Evolutionary conservation across 106 monocot genomes (phyloP).

Genomic region (Acorus calamus): DNA sequence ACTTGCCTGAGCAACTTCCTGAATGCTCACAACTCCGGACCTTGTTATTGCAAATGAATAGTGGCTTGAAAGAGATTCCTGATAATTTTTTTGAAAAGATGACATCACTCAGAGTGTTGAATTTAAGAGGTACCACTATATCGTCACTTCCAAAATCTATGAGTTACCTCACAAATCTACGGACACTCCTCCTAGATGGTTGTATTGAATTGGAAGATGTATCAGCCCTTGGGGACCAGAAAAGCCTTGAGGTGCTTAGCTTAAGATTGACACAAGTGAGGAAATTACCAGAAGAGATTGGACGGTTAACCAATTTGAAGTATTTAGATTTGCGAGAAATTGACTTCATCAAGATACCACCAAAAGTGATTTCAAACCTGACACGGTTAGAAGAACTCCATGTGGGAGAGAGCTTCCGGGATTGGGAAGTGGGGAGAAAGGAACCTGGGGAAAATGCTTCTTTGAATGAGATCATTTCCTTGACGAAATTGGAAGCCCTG

Average conservation of each 20-base stretch:
- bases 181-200: slow-evolving; percentile 11
- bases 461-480: slow-evolving; percentile 11
- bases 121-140: slow-evolving; percentile 18
- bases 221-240: slow-evolving; percentile 11
- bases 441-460: not conserved
- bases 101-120: slow-evolving; percentile 16
- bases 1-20: slow-evolving; percentile 12
- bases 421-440: no score
- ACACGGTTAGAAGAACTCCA: slow-evolving; percentile 17
- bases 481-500: slow-evolving; percentile 4
- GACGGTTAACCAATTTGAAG: slow-evolving; percentile 10
- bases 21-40: slow-evolving; percentile 6
- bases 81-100: slow-evolving; percentile 14
- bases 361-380: slow-evolving; percentile 9
- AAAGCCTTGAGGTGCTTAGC: slow-evolving; percentile 11
- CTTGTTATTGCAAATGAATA: slow-evolving; percentile 7
- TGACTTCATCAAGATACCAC: slow-evolving; percentile 8
- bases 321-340: slow-evolving; percentile 6
- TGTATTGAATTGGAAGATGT: slow-evolving; percentile 11
- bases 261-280: slow-evolving; percentile 4
- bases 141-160: slow-evolving; percentile 18
- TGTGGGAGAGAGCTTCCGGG: not conserved
- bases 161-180: slow-evolving; percentile 14
- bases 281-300: slow-evolving; percentile 13
- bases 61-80: not conserved